Evolutionary conservation across 225 moss, liverwort and hornwort species (phyloP).

Genomic region (Pseudoscleropodium purum): DNA sequence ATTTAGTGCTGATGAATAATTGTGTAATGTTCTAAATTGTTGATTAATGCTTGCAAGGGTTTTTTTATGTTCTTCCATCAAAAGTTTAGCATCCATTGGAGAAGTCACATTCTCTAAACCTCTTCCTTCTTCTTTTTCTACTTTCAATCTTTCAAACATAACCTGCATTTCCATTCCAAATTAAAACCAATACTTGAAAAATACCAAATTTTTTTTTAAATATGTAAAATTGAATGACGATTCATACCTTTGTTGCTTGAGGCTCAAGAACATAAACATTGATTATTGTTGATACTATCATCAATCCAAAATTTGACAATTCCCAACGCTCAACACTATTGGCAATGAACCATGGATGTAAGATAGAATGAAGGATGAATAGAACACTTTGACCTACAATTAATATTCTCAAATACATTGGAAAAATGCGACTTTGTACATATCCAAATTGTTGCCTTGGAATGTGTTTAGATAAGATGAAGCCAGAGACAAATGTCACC

Average conservation of each 20-base stretch:
- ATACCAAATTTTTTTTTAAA: background rate
- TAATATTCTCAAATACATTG: conserved; percentile 6
- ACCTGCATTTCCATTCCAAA: background rate
- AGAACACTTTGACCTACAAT: background rate
- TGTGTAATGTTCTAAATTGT: conserved; percentile 32
- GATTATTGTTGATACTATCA: conserved; percentile 15
- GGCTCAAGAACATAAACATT: conserved; percentile 25
- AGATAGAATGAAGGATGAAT: background rate
- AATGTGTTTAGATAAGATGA: conserved; percentile 18
- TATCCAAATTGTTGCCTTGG: conserved; percentile 28
- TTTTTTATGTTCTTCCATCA: background rate
- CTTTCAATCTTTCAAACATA: conserved; percentile 58
- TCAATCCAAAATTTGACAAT: conserved; percentile 9
- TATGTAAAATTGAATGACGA: background rate
- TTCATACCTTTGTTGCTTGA: conserved; percentile 7
- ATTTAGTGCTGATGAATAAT: conserved; percentile 42
- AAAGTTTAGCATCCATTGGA: background rate
- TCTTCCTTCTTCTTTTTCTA: conserved; percentile 59
- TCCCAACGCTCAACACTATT: background rate
- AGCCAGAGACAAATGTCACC: conserved; percentile 32
- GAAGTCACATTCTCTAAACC: background rate
- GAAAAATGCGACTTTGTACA: conserved; percentile 31
- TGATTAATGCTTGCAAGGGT: conserved; percentile 11
- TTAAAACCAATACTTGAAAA: background rate
- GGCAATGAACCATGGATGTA: conserved; percentile 22